Evolutionary conservation across 2,329 filamentous ascomycete species (phyloP).

Genomic region (Bipolaris victoriae): DNA sequence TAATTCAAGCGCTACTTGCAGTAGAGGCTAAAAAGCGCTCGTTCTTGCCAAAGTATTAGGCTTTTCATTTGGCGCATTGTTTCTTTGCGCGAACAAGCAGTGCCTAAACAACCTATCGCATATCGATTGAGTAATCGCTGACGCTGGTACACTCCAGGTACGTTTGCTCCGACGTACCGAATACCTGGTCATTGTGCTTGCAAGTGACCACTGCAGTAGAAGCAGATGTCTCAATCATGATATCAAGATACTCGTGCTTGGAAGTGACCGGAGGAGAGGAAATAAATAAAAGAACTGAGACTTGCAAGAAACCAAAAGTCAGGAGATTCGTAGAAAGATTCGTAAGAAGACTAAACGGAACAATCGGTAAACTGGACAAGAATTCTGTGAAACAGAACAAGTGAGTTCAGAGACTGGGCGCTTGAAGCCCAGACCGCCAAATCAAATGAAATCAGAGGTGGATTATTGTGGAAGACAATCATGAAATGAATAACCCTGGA

Average conservation of each 20-base stretch:
- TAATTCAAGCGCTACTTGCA: background rate
- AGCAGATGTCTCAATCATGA: background rate
- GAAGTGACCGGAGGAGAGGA: background rate
- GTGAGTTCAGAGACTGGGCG: background rate
- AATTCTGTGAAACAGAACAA: background rate
- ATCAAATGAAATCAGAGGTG: background rate
- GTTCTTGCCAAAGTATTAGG: background rate
- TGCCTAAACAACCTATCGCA: background rate
- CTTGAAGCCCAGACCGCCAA: background rate
- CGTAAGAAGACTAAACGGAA: background rate
- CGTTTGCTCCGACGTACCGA: background rate
- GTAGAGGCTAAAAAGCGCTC: background rate
- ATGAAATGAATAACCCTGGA: background rate
- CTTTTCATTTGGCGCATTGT: background rate
- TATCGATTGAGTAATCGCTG: background rate
- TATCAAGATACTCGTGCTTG: background rate
- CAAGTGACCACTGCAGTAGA: background rate
- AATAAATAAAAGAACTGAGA: background rate
- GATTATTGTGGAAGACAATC: background rate
- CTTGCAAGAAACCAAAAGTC: background rate
- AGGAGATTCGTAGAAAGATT: background rate
- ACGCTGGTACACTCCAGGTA: background rate
- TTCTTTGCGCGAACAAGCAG: background rate
- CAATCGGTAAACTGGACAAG: background rate
- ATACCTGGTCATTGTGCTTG: background rate